These are phyloP conservation scores for Rhodotorula kratochvilovae DNA, from an alignment of 768 basidiomycete genomes.

Conservation along the genomic window DNA sequence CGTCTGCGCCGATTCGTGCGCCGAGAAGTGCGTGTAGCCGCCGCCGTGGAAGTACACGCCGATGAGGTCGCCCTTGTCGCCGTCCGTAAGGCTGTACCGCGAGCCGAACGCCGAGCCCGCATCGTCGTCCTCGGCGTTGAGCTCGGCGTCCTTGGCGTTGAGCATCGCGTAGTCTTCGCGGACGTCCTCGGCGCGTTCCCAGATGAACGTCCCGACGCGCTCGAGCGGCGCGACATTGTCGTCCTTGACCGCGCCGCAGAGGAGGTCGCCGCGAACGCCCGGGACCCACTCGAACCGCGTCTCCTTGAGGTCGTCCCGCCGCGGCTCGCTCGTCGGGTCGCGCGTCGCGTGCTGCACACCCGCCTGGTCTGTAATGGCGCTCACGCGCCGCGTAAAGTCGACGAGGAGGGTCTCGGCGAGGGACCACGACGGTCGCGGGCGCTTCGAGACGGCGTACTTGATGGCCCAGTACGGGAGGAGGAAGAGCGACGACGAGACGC, in stretches of 20 bases:
- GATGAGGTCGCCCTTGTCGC: slow-evolving; percentile 47
- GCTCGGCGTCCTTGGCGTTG: slow-evolving; percentile 10
- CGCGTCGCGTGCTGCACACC: slow-evolving; percentile 33
- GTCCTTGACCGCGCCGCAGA: slow-evolving; percentile 18
- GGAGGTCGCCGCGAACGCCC: slow-evolving; percentile 12
- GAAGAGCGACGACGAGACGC: slow-evolving; percentile 27
- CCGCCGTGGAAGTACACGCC: slow-evolving; percentile 48
- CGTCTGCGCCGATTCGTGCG: slow-evolving; percentile 34
- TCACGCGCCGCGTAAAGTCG: slow-evolving; percentile 24
- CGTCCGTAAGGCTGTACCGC: slow-evolving; percentile 19
- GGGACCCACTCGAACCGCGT: slow-evolving; percentile 34
- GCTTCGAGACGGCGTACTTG: slow-evolving; percentile 21
- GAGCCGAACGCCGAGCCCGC: not conserved
- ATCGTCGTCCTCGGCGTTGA: not conserved
- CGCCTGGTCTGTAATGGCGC: slow-evolving; percentile 33
- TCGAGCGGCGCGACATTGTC: slow-evolving; percentile 15
- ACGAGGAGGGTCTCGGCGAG: slow-evolving; percentile 25
- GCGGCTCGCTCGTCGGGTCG: slow-evolving; percentile 25
- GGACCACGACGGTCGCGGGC: slow-evolving; percentile 24
- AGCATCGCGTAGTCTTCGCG: slow-evolving; percentile 7
- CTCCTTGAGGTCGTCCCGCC: slow-evolving; percentile 21
- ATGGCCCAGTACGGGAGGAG: slow-evolving; percentile 36
- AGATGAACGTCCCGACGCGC: slow-evolving; percentile 34
- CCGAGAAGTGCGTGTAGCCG: slow-evolving; percentile 34
- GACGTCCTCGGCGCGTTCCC: slow-evolving; percentile 19